Conservation (phyloP, 2,329 filamentous ascomycete species). For the Ophiostoma himal-ulmi region DNA sequence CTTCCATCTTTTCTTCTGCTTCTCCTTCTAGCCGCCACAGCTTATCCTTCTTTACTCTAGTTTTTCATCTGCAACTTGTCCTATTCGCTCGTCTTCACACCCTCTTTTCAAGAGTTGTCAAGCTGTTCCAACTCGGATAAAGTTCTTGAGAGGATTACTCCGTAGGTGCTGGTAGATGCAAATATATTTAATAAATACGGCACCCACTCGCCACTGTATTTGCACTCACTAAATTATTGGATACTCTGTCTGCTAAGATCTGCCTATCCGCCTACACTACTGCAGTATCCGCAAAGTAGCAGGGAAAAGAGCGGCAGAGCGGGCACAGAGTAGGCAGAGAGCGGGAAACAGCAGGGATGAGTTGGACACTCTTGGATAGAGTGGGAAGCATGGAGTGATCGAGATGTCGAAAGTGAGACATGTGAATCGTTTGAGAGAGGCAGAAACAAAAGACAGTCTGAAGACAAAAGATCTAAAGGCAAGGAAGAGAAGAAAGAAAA, state of each 20-base stretch:
- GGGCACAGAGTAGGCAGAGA: neutral
- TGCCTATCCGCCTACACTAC: constrained; percentile 11
- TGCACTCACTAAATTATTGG: neutral
- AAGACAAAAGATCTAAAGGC: neutral
- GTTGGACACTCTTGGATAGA: neutral
- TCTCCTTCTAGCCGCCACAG: constrained; percentile 1
- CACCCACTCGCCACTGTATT: neutral
- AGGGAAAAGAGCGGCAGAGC: neutral
- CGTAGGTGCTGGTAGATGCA: too few species aligned
- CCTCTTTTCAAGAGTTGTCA: neutral
- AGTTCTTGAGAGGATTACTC: too few species aligned
- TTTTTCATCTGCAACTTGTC: neutral
- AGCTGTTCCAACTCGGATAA: neutral
- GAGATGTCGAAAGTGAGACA: neutral
- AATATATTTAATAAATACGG: too few species aligned
- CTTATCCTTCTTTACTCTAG: neutral
- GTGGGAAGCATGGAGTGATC: neutral
- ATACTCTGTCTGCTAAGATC: neutral
- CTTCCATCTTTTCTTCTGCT: neutral
- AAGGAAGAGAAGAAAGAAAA: neutral
- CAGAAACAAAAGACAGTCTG: neutral
- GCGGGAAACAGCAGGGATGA: neutral
- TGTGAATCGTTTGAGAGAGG: neutral
- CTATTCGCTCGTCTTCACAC: neutral
- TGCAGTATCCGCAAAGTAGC: neutral